Evolutionary conservation across 2,329 filamentous ascomycete genomes (phyloP).

Genomic region (Penicillium fuscoglaucum): DNA sequence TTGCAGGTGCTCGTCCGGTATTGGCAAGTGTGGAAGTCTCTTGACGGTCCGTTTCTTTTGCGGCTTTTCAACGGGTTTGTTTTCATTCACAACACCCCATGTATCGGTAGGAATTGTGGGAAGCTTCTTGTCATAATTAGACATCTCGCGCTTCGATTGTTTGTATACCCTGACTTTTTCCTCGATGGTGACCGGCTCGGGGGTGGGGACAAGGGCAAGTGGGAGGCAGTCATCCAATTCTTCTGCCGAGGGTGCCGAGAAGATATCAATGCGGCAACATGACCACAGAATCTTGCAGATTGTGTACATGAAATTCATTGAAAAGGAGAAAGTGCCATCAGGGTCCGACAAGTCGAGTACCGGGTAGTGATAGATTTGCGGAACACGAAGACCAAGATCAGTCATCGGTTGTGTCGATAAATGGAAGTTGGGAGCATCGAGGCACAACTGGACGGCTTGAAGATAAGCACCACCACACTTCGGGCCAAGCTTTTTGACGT

Average conservation of each 20-base stretch:
- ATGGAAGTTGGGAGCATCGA: slow-evolving; percentile 57
- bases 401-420: slow-evolving; percentile 45
- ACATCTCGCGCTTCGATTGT: slow-evolving; percentile 13
- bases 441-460: slow-evolving; percentile 61
- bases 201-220: slow-evolving; percentile 39
- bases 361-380: slow-evolving; percentile 44
- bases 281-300: slow-evolving; percentile 45
- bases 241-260: slow-evolving; percentile 41
- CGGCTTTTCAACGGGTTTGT: slow-evolving; percentile 33
- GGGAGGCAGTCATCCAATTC: slow-evolving; percentile 46
- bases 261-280: slow-evolving; percentile 45
- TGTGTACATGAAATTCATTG: slow-evolving; percentile 48
- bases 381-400: slow-evolving; percentile 43
- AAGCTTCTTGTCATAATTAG: slow-evolving; percentile 21
- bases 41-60: slow-evolving; percentile 45
- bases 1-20: slow-evolving; percentile 56
- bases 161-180: slow-evolving; percentile 22
- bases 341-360: slow-evolving; percentile 45
- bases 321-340: slow-evolving; percentile 44
- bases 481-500: slow-evolving; percentile 60
- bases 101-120: slow-evolving; percentile 14
- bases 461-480: slow-evolving; percentile 66
- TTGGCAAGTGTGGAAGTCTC: slow-evolving; percentile 51
- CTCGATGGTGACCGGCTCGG: slow-evolving; percentile 30
- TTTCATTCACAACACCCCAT: slow-evolving; percentile 24